Conservation (phyloP, 805 yeast species). For the Candida ponderosae region DNA sequence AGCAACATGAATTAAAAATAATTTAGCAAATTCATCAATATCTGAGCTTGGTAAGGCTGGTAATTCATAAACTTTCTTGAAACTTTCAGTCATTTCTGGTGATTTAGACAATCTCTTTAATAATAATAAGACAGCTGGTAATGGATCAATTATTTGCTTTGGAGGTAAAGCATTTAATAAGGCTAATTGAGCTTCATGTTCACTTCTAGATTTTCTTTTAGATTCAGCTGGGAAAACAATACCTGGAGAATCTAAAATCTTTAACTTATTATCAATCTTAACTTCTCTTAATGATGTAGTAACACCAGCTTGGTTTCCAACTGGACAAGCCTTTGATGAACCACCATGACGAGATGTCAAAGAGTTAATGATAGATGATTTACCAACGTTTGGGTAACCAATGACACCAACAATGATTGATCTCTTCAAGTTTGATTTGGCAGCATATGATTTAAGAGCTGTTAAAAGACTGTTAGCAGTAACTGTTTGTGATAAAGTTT, state of each 20-base stretch:
- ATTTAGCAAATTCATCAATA: conserved; percentile 73
- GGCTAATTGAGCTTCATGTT: conserved; percentile 83
- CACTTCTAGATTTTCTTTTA: conserved; percentile 42
- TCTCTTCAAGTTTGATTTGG: conserved; percentile 77
- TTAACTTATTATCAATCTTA: conserved; percentile 83
- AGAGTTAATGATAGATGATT: conserved; percentile 89
- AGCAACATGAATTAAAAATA: conserved; percentile 86
- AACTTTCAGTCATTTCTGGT: conserved; percentile 67
- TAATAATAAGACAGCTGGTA: conserved; percentile 69
- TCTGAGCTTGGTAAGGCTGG: conserved; percentile 74
- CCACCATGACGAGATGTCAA: conserved; percentile 75
- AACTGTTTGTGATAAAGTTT: conserved; percentile 58
- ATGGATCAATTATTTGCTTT: conserved; percentile 76
- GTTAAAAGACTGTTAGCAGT: conserved; percentile 72
- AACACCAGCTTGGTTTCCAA: conserved; percentile 96
- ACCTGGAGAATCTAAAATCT: conserved; percentile 92
- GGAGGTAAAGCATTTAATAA: conserved; percentile 86
- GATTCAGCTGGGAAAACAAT: conserved; percentile 82
- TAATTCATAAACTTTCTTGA: conserved; percentile 64
- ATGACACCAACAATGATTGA: conserved; percentile 90
- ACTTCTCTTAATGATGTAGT: conserved; percentile 89
- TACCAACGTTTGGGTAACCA: conserved; percentile 97
- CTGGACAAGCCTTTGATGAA: conserved; percentile 77
- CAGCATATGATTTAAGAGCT: conserved; percentile 79
- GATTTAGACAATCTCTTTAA: conserved; percentile 70